Base-by-base conservation (phyloP, 768 basidiomycete genomes). In the Lanmaoa rubissima region DNA sequence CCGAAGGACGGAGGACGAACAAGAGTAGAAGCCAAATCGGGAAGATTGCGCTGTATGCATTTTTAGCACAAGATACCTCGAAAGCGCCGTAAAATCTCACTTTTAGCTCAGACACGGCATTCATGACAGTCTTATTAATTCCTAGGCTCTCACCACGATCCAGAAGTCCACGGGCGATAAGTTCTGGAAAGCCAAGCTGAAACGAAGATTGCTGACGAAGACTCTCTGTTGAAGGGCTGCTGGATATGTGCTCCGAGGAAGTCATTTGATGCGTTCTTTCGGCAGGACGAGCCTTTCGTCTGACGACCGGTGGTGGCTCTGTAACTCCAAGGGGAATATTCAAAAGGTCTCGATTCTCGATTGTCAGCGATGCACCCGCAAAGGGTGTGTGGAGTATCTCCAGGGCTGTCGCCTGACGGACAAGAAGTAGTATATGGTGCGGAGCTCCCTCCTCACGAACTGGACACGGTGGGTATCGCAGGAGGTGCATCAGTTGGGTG, bases 41-140 rank as follows among this genome's bases (percentile, higher is more conserved):
- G 92, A 13, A 96, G 82, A 69, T 92, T 95, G 53, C 84, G 86
- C 92, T 93, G 59, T 53, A 39, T 54, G 13, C 48, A 59, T 51
- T 26, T 61, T 60, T 48, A 61, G 62, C 44, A 41, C 38, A 6
- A 34, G 35, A 32, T 49, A 28, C 32, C 10, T 40, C 31, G 2
- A 10, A 39, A 38, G 6, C 12, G 21, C 34, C 51, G 35, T 46
- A 36, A 3, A n/a, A 42, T 65, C 81, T 64, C 62, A 90, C 94
- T 73, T 82, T 85, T 40, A 89, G 73, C 70, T 91, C 91, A 6
- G 86, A 82, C 3, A 93, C 86, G 0, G 90, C 90, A 68, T 80
- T 89, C 82, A 88, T 83, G 19, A 92, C 74, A 0, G 88, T 89
- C 72, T 85, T 90, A 69, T 92, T 92, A 57, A 92, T 88, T n/a